These are phyloP conservation scores for Candida michaelii DNA, from an alignment of 805 yeast species.

Conservation along the genomic window DNA sequence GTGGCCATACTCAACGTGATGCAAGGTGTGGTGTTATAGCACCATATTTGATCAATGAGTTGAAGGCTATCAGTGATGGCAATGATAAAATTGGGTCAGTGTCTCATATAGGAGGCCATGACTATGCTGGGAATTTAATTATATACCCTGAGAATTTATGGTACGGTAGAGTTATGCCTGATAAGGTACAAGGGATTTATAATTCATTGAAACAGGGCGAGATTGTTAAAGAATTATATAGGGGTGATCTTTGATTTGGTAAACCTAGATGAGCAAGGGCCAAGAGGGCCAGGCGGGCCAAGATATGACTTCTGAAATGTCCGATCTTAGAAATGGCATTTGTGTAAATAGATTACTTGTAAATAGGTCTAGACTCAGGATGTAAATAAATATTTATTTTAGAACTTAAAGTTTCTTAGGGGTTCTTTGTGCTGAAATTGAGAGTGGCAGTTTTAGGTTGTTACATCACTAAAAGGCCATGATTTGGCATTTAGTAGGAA, in stretches of 20 bases:
- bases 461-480: too few species aligned
- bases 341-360: too few species aligned
- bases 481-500: too few species aligned
- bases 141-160: conserved; percentile 55
- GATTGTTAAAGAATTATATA: conserved; percentile 56
- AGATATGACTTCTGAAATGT: too few species aligned
- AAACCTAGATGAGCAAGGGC: background rate
- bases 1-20: conserved; percentile 69
- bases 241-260: conserved; percentile 38
- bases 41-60: conserved; percentile 43
- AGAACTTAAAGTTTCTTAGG: too few species aligned
- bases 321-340: too few species aligned
- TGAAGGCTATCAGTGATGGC: conserved; percentile 37
- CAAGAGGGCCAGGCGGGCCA: too few species aligned
- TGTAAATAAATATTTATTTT: too few species aligned
- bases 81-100: conserved; percentile 49
- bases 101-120: conserved; percentile 86
- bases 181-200: conserved; percentile 65
- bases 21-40: conserved; percentile 67
- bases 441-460: too few species aligned
- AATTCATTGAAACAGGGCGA: conserved; percentile 50
- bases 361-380: too few species aligned
- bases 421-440: too few species aligned
- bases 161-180: conserved; percentile 76
- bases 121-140: conserved; percentile 78